Evolutionary conservation across 1,284 basidiomycete species (phyloP).

Genomic region (Irpex sp.): DNA sequence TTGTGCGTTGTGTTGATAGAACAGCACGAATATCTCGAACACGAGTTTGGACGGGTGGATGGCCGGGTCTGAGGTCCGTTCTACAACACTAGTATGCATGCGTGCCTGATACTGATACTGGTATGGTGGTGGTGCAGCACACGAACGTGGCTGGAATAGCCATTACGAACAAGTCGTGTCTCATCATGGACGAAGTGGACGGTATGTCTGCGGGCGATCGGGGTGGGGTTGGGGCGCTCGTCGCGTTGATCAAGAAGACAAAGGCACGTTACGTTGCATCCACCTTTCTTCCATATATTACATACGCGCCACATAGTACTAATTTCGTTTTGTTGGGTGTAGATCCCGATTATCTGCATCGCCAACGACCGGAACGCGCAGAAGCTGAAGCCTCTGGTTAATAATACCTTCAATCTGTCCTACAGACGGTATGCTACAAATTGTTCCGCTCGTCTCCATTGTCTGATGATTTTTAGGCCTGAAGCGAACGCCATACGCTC

Average conservation of each 20-base stretch:
- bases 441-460: too few species aligned
- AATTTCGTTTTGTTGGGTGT: background rate
- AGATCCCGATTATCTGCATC: conserved; percentile 98
- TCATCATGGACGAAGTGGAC: conserved; percentile 99
- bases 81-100: conserved; percentile 16
- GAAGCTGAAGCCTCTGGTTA: conserved; percentile 87
- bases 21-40: conserved; percentile 84
- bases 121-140: conserved; percentile 29
- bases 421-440: conserved; percentile 64
- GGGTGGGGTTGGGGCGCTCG: conserved; percentile 92
- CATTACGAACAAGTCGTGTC: conserved; percentile 78
- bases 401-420: conserved; percentile 72
- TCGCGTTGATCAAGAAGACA: conserved; percentile 90
- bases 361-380: conserved; percentile 86
- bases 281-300: too few species aligned
- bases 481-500: conserved; percentile 75
- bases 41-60: conserved; percentile 88
- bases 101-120: background rate
- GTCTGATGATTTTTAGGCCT: conserved; percentile 49
- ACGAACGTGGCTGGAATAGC: conserved; percentile 67
- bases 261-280: conserved; percentile 45
- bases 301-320: too few species aligned
- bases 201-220: conserved; percentile 98
- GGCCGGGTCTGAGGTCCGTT: conserved; percentile 49
- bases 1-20: conserved; percentile 37